Conservation (phyloP, 257 asterid species). For the Solanum ossicruentum region DNA sequence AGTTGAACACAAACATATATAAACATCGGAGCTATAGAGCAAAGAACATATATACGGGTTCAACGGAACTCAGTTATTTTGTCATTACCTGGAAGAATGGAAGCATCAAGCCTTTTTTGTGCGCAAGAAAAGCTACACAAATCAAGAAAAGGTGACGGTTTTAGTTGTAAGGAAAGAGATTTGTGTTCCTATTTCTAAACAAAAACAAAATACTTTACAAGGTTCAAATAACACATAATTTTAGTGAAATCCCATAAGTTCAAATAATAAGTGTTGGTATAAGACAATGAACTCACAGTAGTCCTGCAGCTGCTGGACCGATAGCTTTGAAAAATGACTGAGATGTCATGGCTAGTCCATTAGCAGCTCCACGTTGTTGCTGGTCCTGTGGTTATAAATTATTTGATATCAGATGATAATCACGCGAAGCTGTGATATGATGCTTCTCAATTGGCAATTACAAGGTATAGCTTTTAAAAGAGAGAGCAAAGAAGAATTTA, state of each 20-base stretch:
- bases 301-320: slow-evolving; percentile 82
- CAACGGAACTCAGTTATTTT: background rate
- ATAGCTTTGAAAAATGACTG: slow-evolving; percentile 70
- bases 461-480: background rate
- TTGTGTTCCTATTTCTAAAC: background rate
- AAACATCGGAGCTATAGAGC: background rate
- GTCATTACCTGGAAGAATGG: slow-evolving; percentile 55
- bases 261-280: background rate
- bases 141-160: background rate
- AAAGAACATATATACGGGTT: background rate
- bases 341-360: slow-evolving; percentile 74
- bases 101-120: slow-evolving; percentile 39
- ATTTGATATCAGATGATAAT: background rate
- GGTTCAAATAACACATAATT: too few species aligned
- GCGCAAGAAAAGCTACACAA: slow-evolving; percentile 58
- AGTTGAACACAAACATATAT: background rate
- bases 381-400: slow-evolving; percentile 32
- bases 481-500: slow-evolving; percentile 12
- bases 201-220: background rate
- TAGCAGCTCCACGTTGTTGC: slow-evolving; percentile 77
- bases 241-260: background rate
- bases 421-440: background rate
- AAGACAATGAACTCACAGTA: slow-evolving; percentile 46
- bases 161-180: background rate
- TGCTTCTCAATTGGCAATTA: background rate